These are phyloP conservation scores for Apiotrichum porosum DNA, from an alignment of 1,284 basidiomycete species.

Conservation along the genomic window DNA sequence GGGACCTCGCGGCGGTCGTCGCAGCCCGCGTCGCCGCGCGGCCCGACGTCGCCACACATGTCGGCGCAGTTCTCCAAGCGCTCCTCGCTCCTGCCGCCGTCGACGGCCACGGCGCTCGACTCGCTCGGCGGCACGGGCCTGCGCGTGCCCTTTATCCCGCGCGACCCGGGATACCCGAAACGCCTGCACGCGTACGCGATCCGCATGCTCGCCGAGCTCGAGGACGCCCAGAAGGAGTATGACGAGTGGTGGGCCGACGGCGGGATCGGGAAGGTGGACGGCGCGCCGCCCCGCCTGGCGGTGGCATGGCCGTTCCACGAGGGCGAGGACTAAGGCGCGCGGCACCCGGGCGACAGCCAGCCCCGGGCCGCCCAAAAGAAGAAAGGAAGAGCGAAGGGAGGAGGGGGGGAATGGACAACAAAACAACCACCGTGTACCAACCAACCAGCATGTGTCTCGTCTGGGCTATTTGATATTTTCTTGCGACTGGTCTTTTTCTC, in stretches of 20 bases:
- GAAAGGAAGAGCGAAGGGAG: not conserved
- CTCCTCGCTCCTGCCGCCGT: conserved; percentile 44
- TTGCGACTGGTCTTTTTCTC: too few relatives aligned
- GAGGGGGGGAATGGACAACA: not conserved
- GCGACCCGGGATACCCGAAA: conserved; percentile 34
- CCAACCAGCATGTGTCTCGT: too few relatives aligned
- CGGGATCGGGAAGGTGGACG: conserved; percentile 46
- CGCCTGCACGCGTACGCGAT: conserved; percentile 52
- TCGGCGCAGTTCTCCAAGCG: conserved; percentile 46
- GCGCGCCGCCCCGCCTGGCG: conserved; percentile 46
- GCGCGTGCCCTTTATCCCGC: conserved; percentile 5
- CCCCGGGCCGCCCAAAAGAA: too few relatives aligned
- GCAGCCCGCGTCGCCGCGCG: conserved; percentile 33
- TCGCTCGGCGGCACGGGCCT: conserved; percentile 13
- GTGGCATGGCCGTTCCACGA: conserved; percentile 51
- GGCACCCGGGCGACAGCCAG: too few relatives aligned
- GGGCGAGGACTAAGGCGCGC: conserved; percentile 37
- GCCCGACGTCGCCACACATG: conserved; percentile 44
- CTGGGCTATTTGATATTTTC: too few relatives aligned
- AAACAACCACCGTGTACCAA: too few relatives aligned
- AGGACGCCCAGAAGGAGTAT: conserved; percentile 51
- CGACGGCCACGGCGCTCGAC: conserved; percentile 42
- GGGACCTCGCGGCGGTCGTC: conserved; percentile 17
- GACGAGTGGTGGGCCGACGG: conserved; percentile 50
- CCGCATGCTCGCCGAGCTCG: conserved; percentile 51